Base-by-base conservation (phyloP, 148 eudicot species). In the Hydrangea macrophylla region DNA sequence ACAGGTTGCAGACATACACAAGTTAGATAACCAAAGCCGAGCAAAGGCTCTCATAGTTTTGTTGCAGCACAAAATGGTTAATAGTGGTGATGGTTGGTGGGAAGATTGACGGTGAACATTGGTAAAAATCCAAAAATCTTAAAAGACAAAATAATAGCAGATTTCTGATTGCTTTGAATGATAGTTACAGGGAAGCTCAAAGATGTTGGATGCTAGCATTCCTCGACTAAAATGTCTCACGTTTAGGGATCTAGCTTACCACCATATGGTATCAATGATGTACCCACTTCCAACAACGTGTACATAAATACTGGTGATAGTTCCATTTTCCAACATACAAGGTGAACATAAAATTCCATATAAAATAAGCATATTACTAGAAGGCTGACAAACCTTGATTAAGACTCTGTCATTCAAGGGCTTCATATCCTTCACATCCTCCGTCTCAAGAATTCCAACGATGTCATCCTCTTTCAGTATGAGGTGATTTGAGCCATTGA, bases 391-490 rank as follows among this genome's bases (percentile, higher is more conserved):
- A 39, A 91, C 97, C 97, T 92, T 92, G 44, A 92, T 87, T 39
- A 92, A 80, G 9, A 92, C 82, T 84, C 92, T 80, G 50, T 92
- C 92, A 59, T 89, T 92, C 76, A 89, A 74, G 27, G 97, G 97
- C 72, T 85, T 82, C 78, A 92, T 70, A 76, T 92, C 92, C 73
- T 89, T 85, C 25, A 92, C 79, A 67, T 92, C 97, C 58, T 92
- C 97, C 0, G 97, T 87, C 48, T 92, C 92, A 32, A 92, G 89
- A 62, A 84, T 79, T 45, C 97, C 97, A 69, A 89, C 83, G 75
- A 92, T 87, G 72, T 92, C 97, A 70, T 92, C 97, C 77, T 92
- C 97, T 84, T 89, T 89, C 68, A 92, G 48, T 1, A 92, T 75
- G 36, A 92, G 70, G 76, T 92, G 97, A 74, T 69, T 85, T 61